Percentiles rank a stretch among this genome's conserved stretches.
Conservation (phyloP, 805 yeast genomes). For the Lachancea kluyveri region DNA sequence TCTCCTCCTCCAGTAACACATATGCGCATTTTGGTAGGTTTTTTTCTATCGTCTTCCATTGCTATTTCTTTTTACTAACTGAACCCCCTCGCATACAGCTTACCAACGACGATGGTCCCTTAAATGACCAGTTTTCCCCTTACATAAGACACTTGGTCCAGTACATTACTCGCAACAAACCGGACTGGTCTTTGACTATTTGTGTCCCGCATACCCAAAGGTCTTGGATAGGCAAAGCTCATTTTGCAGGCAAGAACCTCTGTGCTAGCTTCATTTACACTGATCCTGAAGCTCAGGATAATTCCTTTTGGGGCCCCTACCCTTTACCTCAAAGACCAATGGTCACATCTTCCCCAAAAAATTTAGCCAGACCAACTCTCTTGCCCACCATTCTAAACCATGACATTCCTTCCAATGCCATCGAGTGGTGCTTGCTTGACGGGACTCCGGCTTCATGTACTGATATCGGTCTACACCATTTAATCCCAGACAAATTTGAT, state of each 20-base stretch:
- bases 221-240: conserved; percentile 98
- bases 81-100: conserved; percentile 28
- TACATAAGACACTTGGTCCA: conserved; percentile 78
- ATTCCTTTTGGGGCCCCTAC: conserved; percentile 64
- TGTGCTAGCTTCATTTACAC: conserved; percentile 57
- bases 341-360: conserved; percentile 18
- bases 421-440: conserved; percentile 83
- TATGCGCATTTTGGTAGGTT: conserved; percentile 12
- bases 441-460: conserved; percentile 97
- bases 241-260: conserved; percentile 70
- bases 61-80: conserved; percentile 3
- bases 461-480: conserved; percentile 79
- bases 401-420: conserved; percentile 30
- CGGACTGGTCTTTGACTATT: conserved; percentile 82
- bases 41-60: not conserved
- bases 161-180: conserved; percentile 45
- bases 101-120: conserved; percentile 96
- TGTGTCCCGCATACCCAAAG: conserved; percentile 78
- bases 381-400: conserved; percentile 19
- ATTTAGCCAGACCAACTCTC: conserved; percentile 1
- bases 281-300: conserved; percentile 42
- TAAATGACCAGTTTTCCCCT: conserved; percentile 72
- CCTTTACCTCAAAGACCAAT: conserved; percentile 41
- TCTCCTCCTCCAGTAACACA: too few species aligned
- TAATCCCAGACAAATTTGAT: conserved; percentile 57